These are phyloP conservation scores for Trichoderma cornu-damae DNA, from an alignment of 2,329 filamentous ascomycete genomes.

Conservation along the genomic window DNA sequence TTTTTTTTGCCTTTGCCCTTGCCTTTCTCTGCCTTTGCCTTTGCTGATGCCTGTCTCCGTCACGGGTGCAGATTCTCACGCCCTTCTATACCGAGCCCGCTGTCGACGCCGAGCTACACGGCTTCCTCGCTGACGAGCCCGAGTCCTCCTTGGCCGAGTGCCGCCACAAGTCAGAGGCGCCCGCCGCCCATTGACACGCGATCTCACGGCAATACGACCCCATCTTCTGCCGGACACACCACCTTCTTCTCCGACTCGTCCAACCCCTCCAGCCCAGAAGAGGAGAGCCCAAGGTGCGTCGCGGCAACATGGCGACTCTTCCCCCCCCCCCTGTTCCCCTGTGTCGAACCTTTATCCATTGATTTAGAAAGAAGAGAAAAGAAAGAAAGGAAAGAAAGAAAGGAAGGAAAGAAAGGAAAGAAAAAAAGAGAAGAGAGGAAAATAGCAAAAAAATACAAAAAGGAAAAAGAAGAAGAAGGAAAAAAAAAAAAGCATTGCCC, in stretches of 20 bases:
- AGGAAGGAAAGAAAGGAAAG: too few relatives aligned
- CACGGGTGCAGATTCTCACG: conserved; percentile 41
- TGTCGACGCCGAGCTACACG: conserved; percentile 41
- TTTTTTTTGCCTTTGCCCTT: background rate
- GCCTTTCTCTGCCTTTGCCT: background rate
- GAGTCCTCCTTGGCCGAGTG: conserved; percentile 21
- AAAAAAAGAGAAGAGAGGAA: background rate
- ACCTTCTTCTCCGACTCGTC: conserved; percentile 37
- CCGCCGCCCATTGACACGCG: conserved; percentile 23
- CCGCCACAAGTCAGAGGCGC: conserved; percentile 22
- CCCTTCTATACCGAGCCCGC: conserved; percentile 46
- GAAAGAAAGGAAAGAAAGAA: background rate
- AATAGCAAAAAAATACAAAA: too few relatives aligned
- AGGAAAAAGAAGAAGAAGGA: background rate
- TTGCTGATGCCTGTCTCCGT: conserved; percentile 21
- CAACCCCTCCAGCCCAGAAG: conserved; percentile 32
- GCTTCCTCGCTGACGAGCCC: conserved; percentile 41
- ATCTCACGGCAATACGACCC: conserved; percentile 12
- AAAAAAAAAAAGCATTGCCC: background rate
- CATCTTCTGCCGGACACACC: conserved; percentile 25
- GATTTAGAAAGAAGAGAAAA: background rate
- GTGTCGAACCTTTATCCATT: background rate
- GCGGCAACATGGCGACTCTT: conserved; percentile 11
- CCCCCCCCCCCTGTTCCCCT: background rate
- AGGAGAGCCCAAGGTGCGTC: conserved; percentile 33